These are phyloP conservation scores for Rhizopus delemar DNA, from an alignment of 371 early-diverging fungal genomes.

Conservation along the genomic window DNA sequence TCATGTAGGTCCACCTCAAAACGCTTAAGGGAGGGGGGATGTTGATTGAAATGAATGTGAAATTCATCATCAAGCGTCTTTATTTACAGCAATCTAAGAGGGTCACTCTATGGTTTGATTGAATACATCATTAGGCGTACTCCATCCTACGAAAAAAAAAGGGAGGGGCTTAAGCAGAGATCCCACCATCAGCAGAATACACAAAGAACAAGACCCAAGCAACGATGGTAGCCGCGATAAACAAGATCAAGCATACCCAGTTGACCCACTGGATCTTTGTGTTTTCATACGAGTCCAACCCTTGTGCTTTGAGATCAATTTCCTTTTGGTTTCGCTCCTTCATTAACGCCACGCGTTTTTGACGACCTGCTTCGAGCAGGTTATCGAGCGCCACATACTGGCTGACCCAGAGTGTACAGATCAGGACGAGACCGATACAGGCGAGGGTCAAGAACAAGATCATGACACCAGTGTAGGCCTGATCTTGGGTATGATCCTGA, in stretches of 20 bases:
- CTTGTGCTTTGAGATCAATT: constrained; percentile 22
- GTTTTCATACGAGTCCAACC: constrained; percentile 25
- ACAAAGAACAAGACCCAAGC: constrained; percentile 40
- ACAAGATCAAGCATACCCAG: constrained; percentile 21
- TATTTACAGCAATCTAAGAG: too few species aligned
- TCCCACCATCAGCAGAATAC: constrained; percentile 22
- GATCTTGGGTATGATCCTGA: constrained; percentile 49
- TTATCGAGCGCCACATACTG: constrained; percentile 26
- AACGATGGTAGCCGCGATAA: constrained; percentile 15
- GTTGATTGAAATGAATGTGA: too few species aligned
- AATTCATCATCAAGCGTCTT: too few species aligned
- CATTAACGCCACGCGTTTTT: constrained; percentile 26
- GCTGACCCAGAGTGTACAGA: constrained; percentile 15
- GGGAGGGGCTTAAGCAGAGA: constrained; percentile 22
- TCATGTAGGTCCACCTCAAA: too few species aligned
- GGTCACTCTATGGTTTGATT: too few species aligned
- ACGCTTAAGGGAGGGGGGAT: too few species aligned
- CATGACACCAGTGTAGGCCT: constrained; percentile 57
- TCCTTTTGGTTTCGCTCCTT: constrained; percentile 29
- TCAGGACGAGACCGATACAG: constrained; percentile 29
- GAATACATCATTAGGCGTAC: too few species aligned
- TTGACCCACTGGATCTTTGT: constrained; percentile 15
- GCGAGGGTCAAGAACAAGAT: constrained; percentile 46
- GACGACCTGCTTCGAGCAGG: constrained; percentile 27
- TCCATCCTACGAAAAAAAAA: neutral